Percentiles rank a stretch among this genome's conserved stretches.
Conservation (phyloP, 495 filamentous ascomycete genomes). For the Xylaria longipes region DNA sequence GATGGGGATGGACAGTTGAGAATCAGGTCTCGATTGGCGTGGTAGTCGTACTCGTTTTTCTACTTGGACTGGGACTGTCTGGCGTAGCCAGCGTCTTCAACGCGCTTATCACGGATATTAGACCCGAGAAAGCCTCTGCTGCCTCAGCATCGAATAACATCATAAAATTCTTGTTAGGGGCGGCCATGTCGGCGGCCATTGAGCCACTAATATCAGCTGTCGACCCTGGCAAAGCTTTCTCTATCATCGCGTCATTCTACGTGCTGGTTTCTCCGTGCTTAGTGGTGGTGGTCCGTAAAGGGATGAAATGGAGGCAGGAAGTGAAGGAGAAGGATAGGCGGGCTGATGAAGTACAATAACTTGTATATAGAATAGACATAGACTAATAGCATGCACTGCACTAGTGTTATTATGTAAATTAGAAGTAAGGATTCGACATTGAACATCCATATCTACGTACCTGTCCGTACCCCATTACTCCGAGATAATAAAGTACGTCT, state of each 20-base stretch:
- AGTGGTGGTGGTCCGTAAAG: slow-evolving; percentile 30
- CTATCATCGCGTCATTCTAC: slow-evolving; percentile 65
- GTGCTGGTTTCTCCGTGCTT: slow-evolving; percentile 56
- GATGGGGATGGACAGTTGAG: slow-evolving; percentile 61
- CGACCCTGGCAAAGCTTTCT: slow-evolving; percentile 73
- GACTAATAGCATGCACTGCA: neutral
- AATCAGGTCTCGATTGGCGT: slow-evolving; percentile 47
- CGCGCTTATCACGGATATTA: slow-evolving; percentile 47
- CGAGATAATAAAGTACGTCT: neutral
- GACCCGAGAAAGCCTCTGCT: slow-evolving; percentile 56
- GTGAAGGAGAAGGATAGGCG: slow-evolving; percentile 32
- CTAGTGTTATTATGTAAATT: neutral
- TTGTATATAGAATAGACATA: neutral
- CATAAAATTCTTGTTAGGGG: slow-evolving; percentile 67
- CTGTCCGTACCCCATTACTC: neutral
- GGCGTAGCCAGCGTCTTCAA: slow-evolving; percentile 63
- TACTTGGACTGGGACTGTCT: slow-evolving; percentile 63
- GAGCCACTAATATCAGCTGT: slow-evolving; percentile 66
- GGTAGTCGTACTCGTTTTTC: slow-evolving; percentile 62
- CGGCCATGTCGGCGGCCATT: slow-evolving; percentile 67
- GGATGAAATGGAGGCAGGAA: slow-evolving; percentile 36
- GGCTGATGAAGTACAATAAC: neutral
- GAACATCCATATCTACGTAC: neutral
- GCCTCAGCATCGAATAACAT: slow-evolving; percentile 73
- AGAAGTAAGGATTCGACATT: neutral